Evolutionary conservation across 73 alveolate genomes (phyloP), one percentile per base, ranked within the genome.

Genomic region (Paramecium sexaurelia): DNA sequence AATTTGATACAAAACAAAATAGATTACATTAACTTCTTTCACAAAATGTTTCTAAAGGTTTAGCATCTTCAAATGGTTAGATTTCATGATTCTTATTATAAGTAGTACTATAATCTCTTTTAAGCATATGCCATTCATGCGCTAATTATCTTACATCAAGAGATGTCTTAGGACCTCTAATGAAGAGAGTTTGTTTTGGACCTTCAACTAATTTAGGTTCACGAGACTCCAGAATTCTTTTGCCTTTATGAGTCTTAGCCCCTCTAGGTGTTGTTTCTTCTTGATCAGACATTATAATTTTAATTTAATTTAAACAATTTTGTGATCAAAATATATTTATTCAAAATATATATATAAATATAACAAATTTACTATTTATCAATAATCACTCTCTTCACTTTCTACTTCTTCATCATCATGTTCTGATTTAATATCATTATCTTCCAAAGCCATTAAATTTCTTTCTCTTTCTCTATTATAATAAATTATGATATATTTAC

Each of bases 181-280:
- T 78, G 93, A 92, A 87, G 55, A 94, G 84, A 10, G 96, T 86
- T 41, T 91, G 71, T 82, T 92, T 94, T 36, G 86, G 85, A 75
- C 90, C 91, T 61, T 94, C 97, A 22, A 87, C 94, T 20, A 94
- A 75, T 69, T 94, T 35, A 27, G 97, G 93, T 55, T 92, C 95
- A 67, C 94, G 93, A 41, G 36, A 55, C 85, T 94, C 94, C 13
- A 92, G 71, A 36, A 93, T 51, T 75, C 91, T 94, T 51, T 94
- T 90, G 15, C 97, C 97, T 51, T 85, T 92, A 33, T 84, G 94
- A 37, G 96, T 94, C 90, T 92, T 94, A 20, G 94, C 94, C 87
- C 85, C 84, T 75, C 85, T 82, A 19, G 11, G 57, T 32, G 87
- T 83, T 66, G 92, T 17, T 33, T 36, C 92, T 27, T 35, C 92